Evolutionary conservation across 148 eudicot species (phyloP).

Genomic region (Persicaria tinctoria): DNA sequence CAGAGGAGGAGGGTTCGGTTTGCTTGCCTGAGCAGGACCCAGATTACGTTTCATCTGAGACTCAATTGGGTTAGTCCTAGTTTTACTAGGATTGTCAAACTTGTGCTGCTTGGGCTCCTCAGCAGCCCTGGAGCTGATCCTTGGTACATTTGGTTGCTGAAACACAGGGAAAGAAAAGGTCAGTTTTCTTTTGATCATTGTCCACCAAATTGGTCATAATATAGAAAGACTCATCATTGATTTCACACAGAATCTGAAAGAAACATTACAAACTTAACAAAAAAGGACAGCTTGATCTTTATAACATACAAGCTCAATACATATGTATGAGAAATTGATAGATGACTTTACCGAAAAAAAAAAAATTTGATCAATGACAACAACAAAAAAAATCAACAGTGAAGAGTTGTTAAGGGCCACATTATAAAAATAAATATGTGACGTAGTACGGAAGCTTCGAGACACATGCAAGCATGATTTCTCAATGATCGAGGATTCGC

Average conservation of each 20-base stretch:
- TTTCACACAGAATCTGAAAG: background rate
- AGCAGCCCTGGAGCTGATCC: background rate
- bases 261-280: background rate
- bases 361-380: background rate
- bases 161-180: background rate
- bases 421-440: background rate
- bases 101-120: too few relatives aligned
- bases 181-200: background rate
- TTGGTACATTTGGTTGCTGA: background rate
- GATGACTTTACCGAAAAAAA: too few relatives aligned
- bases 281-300: background rate
- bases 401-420: background rate
- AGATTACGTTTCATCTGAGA: background rate
- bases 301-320: background rate
- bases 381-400: background rate
- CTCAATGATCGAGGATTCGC: too few relatives aligned
- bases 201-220: background rate
- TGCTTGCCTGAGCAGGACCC: conserved; percentile 4
- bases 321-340: background rate
- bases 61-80: background rate
- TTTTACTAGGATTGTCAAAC: too few relatives aligned
- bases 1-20: background rate
- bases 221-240: background rate
- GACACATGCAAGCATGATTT: too few relatives aligned
- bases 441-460: too few relatives aligned